Base-by-base conservation (phyloP, 2,329 filamentous ascomycete species). In the Ophiosphaerella narmari region DNA sequence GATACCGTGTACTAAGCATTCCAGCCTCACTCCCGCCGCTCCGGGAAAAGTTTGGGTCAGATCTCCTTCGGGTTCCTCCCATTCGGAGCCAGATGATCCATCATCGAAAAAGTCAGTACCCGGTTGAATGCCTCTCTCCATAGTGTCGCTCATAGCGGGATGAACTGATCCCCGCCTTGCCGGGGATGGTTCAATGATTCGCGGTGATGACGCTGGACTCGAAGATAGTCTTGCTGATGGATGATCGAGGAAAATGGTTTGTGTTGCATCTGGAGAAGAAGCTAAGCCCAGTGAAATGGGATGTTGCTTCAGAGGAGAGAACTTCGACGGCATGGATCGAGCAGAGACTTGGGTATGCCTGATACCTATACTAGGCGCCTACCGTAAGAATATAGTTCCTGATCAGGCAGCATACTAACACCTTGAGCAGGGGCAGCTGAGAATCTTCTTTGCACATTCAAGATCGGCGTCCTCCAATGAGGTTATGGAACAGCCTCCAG, bases 71-170 rank as follows among this genome's bases (percentile, higher is more conserved):
- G 50, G 60, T 31, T 66, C 61, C 24, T 62, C 65, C 54, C 60
- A 64, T 5, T 60, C 66, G 1, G 59, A 64, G 26, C 48, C 65
- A 3, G 60, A 64, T 5, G 62, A 60, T 24, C 43, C 46, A 35
- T 67, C 61, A 12, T 68, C 63, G 39, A 70, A 70, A 53, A 71
- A 69, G 41, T 69, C 62, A 8, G 51, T 55, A 16, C 62, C 65
- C 11, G 57, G 59, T 24, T 41, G 36, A 1, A 59, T 26, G 3
- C 57, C 62, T 7, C 39, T 48, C 26, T 64, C 50, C 62, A 70
- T 68, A 6, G 54, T 55, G 13, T 57, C 54, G 39, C 62, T 60
- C 50, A 65, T 57, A 9, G 60, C 55, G 5, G 64, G 65, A 12
- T 58, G 52, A 2, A 70, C 50, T 2, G 66, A 66, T 4, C 54